Conservation (phyloP, 306 rosid genomes). For the Citrullus mucosospermus region DNA sequence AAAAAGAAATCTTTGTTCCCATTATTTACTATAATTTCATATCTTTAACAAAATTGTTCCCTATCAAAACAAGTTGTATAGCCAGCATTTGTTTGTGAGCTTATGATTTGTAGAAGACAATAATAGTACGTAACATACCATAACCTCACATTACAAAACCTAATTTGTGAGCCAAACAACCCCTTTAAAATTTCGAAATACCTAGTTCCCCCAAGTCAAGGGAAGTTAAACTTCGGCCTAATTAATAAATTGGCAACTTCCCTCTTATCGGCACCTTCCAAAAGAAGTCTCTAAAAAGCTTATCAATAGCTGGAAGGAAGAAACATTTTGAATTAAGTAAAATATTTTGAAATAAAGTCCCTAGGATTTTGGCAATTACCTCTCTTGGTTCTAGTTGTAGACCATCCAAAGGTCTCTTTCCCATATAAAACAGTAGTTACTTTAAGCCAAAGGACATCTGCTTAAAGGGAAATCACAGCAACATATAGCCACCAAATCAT, state of each 20-base stretch:
- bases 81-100: background rate
- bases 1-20: too few species aligned
- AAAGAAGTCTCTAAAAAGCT: background rate
- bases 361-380: background rate
- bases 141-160: background rate
- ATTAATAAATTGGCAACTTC: background rate
- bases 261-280: background rate
- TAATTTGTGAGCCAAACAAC: background rate
- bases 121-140: background rate
- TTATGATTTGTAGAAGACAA: background rate
- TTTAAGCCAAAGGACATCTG: background rate
- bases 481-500: background rate
- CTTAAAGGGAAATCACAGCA: background rate
- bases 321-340: background rate
- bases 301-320: background rate
- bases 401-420: background rate
- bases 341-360: background rate
- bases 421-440: background rate
- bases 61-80: too few species aligned
- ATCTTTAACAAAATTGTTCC: too few species aligned
- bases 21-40: too few species aligned
- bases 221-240: background rate
- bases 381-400: background rate
- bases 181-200: background rate
- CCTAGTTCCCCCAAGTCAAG: background rate